phyloP scores from a whole-genome alignment of 2,329 filamentous ascomycete species.

The Colletotrichum salicis region DNA sequence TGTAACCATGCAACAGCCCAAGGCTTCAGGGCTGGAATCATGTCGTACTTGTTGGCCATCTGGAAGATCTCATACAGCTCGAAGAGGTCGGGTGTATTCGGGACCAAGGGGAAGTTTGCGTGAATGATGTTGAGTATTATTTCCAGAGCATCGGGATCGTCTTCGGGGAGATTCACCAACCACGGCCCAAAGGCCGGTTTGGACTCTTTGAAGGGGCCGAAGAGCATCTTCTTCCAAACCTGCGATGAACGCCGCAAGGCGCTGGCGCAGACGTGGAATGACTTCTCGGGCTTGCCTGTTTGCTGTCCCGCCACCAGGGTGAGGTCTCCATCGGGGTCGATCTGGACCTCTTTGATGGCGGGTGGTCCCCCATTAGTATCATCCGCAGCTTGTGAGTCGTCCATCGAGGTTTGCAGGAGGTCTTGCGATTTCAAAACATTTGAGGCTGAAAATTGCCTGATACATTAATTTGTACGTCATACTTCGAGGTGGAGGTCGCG shows the following conservation, averaged over 20 bases:
- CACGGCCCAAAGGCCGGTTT: slow-evolving; percentile 18
- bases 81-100: neutral
- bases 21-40: slow-evolving; percentile 14
- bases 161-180: slow-evolving; percentile 18
- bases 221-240: slow-evolving; percentile 33
- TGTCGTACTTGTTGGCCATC: slow-evolving; percentile 25
- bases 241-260: slow-evolving; percentile 15
- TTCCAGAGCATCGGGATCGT: neutral
- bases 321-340: slow-evolving; percentile 22
- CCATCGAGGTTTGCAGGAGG: neutral
- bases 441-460: neutral
- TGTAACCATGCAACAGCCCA: slow-evolving; percentile 11
- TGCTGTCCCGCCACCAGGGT: slow-evolving; percentile 8
- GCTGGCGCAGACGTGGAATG: slow-evolving; percentile 26
- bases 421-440: neutral
- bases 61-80: slow-evolving; percentile 15
- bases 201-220: slow-evolving; percentile 27
- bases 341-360: neutral
- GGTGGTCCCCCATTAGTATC: rapidly evolving
- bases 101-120: slow-evolving; percentile 4
- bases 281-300: neutral
- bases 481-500: neutral
- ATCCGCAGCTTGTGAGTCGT: neutral
- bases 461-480: slow-evolving; percentile 1
- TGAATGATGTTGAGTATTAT: slow-evolving; percentile 18